phyloP scores from a whole-genome alignment of 306 rosid species.

The Elaeagnus macrophylla region DNA sequence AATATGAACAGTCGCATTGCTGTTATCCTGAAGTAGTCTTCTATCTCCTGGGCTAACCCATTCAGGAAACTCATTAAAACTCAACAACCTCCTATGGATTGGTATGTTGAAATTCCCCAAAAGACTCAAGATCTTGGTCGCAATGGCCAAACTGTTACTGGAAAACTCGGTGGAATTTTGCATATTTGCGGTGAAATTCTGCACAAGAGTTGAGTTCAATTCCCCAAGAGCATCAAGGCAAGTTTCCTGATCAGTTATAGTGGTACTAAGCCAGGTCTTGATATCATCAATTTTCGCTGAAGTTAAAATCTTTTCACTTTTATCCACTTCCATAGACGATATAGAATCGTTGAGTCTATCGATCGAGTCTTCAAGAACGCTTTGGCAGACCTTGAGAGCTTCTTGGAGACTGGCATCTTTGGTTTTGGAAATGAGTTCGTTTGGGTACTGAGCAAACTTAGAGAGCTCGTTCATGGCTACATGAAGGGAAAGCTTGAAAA shows the following conservation, averaged over 20 bases:
- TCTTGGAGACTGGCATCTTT: conserved; percentile 11
- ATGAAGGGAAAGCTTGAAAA: conserved; percentile 67
- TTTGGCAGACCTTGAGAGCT: conserved; percentile 37
- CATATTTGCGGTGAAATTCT: conserved; percentile 25
- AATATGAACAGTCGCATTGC: conserved; percentile 12
- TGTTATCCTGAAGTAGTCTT: conserved; percentile 38
- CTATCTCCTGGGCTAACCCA: conserved; percentile 68
- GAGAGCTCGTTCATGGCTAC: conserved; percentile 59
- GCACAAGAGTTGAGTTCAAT: conserved; percentile 34
- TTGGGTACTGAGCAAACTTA: conserved; percentile 25
- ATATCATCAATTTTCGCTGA: conserved; percentile 32
- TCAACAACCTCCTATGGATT: conserved; percentile 52
- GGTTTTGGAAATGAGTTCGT: conserved; percentile 8
- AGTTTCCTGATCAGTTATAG: conserved; percentile 71
- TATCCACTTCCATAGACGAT: conserved; percentile 22
- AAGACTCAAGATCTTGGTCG: conserved; percentile 33
- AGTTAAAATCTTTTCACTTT: conserved; percentile 22
- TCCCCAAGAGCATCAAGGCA: conserved; percentile 64
- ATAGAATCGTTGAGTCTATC: conserved; percentile 60
- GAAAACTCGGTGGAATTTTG: conserved; percentile 58
- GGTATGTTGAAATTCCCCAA: conserved; percentile 36
- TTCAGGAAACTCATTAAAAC: conserved; percentile 32
- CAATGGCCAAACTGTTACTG: conserved; percentile 87
- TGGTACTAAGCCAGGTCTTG: conserved; percentile 65
- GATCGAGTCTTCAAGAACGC: conserved; percentile 43